These are phyloP conservation scores for Termitomyces sp. DNA, from an alignment of 768 basidiomycete species.

Conservation along the genomic window DNA sequence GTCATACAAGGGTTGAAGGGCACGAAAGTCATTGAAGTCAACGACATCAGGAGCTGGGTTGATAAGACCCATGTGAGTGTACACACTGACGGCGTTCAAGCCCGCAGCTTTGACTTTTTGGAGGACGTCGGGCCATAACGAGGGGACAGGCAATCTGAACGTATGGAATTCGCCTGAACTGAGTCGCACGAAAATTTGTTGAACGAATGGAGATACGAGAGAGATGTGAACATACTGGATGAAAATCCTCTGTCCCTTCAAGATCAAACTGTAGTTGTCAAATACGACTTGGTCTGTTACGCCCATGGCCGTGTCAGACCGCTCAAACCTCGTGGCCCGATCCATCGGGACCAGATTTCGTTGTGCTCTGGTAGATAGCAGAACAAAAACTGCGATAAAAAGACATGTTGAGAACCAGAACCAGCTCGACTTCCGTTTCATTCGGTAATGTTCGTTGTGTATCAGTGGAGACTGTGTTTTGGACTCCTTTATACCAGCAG, in stretches of 20 bases:
- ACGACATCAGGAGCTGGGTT: conserved; percentile 71
- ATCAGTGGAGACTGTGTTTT: neutral
- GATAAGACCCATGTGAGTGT: conserved; percentile 73
- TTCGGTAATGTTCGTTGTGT: neutral
- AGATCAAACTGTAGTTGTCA: conserved; percentile 67
- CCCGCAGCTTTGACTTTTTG: conserved; percentile 80
- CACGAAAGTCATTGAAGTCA: conserved; percentile 68
- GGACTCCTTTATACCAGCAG: neutral
- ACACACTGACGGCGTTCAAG: conserved; percentile 72
- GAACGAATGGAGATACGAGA: neutral
- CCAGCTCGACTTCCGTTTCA: conserved; percentile 18
- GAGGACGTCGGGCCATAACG: conserved; percentile 76
- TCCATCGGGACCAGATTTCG: neutral
- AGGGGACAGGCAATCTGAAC: conserved; percentile 74
- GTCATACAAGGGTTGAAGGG: conserved; percentile 65
- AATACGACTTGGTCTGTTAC: conserved; percentile 37
- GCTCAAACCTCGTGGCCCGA: neutral
- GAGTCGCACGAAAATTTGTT: neutral
- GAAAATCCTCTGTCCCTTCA: conserved; percentile 67
- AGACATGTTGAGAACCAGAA: conserved; percentile 23
- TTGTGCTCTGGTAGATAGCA: conserved; percentile 14
- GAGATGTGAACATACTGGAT: conserved; percentile 47
- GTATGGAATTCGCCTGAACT: conserved; percentile 87
- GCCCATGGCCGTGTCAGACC: conserved; percentile 4
- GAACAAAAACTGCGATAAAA: conserved; percentile 19